Evolutionary conservation across 2,329 filamentous ascomycete genomes (phyloP).

Genomic region (Diaporthe sp.): DNA sequence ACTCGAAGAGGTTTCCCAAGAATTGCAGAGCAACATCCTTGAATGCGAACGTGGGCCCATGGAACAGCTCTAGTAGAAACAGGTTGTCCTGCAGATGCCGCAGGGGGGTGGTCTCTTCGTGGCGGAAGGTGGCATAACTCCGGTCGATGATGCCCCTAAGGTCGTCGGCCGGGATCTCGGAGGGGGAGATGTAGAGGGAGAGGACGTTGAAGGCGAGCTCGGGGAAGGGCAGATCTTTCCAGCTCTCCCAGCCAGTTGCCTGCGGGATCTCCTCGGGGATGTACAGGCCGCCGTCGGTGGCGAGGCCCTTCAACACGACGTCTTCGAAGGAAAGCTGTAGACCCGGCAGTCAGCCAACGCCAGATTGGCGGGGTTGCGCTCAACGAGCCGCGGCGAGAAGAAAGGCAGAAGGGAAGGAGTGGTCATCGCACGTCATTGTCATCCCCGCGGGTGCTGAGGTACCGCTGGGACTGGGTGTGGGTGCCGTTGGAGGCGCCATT

Average conservation of each 20-base stretch:
- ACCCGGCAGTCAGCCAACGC: neutral
- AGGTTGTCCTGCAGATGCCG: constrained; percentile 84
- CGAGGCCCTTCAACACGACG: constrained; percentile 90
- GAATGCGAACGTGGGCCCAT: constrained; percentile 95
- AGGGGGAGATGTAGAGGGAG: constrained; percentile 85
- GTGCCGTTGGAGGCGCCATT: constrained; percentile 52
- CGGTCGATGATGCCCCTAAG: constrained; percentile 85
- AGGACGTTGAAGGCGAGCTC: constrained; percentile 89
- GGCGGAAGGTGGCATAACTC: constrained; percentile 92
- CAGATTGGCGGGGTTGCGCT: constrained; percentile 1
- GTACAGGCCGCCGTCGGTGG: constrained; percentile 88
- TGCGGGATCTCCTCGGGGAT: constrained; percentile 85
- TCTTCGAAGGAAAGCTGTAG: constrained; percentile 87
- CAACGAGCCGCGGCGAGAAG: neutral
- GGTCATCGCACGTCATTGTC: constrained; percentile 59
- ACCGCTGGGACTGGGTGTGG: constrained; percentile 62
- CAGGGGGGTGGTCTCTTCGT: constrained; percentile 82
- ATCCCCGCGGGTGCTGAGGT: constrained; percentile 65
- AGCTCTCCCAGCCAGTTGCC: constrained; percentile 66
- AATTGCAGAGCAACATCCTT: constrained; percentile 96
- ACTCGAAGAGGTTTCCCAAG: constrained; percentile 95
- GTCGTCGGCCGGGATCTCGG: constrained; percentile 85
- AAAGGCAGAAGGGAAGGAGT: constrained; percentile 33
- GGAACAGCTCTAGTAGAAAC: constrained; percentile 93
- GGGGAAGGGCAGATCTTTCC: constrained; percentile 83